Conservation (phyloP, 2,329 filamentous ascomycete species). For the Seiridium unicorne region DNA sequence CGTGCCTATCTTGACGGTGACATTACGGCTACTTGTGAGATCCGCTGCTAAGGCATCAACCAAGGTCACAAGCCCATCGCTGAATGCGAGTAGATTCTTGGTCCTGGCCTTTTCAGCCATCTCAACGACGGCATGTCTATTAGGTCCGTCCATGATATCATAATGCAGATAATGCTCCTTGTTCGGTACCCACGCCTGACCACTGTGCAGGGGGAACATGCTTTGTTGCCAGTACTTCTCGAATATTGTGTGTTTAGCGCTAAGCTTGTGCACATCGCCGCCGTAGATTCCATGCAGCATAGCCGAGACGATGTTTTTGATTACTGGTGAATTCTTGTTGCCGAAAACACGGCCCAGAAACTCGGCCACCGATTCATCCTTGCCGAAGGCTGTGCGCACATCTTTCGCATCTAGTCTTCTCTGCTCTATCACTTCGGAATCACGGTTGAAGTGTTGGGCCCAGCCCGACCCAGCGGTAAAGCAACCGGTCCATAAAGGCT, state of each 20-base stretch:
- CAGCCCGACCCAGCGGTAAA: constrained; percentile 9
- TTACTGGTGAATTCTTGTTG: constrained; percentile 45
- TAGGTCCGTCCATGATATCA: constrained; percentile 22
- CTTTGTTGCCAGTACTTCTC: constrained; percentile 45
- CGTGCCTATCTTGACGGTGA: constrained; percentile 52
- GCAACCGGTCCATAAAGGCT: constrained; percentile 24
- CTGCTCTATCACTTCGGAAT: neutral
- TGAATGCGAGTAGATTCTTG: constrained; percentile 45
- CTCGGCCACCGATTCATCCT: constrained; percentile 70
- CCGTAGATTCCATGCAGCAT: constrained; percentile 87
- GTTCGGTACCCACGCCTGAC: constrained; percentile 8
- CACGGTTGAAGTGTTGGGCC: neutral
- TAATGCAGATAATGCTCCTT: constrained; percentile 18
- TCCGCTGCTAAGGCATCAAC: constrained; percentile 50
- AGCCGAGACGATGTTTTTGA: constrained; percentile 74
- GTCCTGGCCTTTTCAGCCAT: constrained; percentile 25
- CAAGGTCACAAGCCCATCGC: constrained; percentile 62
- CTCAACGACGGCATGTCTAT: constrained; percentile 14
- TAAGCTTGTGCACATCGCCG: constrained; percentile 80
- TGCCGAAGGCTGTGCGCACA: constrained; percentile 24
- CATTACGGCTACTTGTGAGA: constrained; percentile 53
- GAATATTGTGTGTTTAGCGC: constrained; percentile 63
- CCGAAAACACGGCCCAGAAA: constrained; percentile 57
- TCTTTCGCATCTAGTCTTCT: constrained; percentile 5
- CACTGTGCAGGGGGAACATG: neutral